Evolutionary conservation across 148 eudicot species (phyloP), one percentile per base, ranked within the genome.

Genomic region (Persicaria tinctoria): DNA sequence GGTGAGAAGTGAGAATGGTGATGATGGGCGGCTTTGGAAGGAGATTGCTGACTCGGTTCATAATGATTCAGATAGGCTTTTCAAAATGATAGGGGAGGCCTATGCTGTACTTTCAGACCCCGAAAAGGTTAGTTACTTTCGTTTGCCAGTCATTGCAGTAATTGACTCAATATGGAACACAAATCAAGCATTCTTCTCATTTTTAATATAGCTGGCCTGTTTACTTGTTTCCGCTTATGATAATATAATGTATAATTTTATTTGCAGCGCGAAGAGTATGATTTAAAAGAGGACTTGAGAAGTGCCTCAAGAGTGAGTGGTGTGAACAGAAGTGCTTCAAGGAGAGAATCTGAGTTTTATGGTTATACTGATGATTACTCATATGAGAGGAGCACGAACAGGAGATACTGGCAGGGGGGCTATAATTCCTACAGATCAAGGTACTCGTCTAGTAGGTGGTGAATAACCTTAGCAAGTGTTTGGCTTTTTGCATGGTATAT

Each of bases 101-200:
- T 92, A 90, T 90, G 87, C 87, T 13, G 96, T 95, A 77, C 98
- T 95, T 74, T 95, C 97, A 51, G 96, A 95, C 84, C 78, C 90
- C 23, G 81, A 79, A 38, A 92, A 95, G 98, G 98, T 95, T 60
- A 16, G 76, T 66, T 41, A 16, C 16, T 27, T 63, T 32, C 11
- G 23, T 45, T 38, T 38, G 11, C 70, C 70, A 32, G 12, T 64
- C 32, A 56, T 56, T 56, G 23, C n/a, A 56, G 60, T 56, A 16
- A 6, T n/a, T 13, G 60, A 13, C 23, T 56, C 60, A 72, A 50
- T 60, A 46, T 70, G 8, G 5, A 12, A 16, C 48, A 13, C 23
- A 32, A 32, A 5, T 5, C 16, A 4, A 32, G 73, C 20, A 70
- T 16, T 41, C 73, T 41, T 10, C 4, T 53, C n/a, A 53, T 9